A percentile compares a stretch with the other conserved stretches of the same genome.
These are phyloP conservation scores for Penicillium antarcticum DNA, from an alignment of 495 filamentous ascomycete genomes.

Conservation along the genomic window DNA sequence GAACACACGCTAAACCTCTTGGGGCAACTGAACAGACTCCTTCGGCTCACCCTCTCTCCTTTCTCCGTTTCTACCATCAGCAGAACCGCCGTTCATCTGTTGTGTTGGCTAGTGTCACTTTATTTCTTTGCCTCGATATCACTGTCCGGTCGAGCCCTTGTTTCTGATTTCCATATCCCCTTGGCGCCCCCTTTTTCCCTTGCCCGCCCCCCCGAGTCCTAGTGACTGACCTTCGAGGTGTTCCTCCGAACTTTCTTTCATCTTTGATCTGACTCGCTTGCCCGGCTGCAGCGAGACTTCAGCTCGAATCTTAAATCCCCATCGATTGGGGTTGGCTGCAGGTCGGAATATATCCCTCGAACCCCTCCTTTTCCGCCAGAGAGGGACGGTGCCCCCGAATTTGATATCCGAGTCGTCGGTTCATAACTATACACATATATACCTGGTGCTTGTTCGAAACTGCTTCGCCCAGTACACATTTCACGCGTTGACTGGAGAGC, in stretches of 20 bases:
- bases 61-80: slow-evolving; percentile 10
- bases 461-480: neutral
- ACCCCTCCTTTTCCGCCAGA: slow-evolving; percentile 1
- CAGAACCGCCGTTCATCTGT: slow-evolving; percentile 6
- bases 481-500: neutral
- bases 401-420: slow-evolving; percentile 3
- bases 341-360: slow-evolving; percentile 9
- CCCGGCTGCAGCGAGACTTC: slow-evolving; percentile 50
- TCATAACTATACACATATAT: neutral
- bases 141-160: neutral
- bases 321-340: slow-evolving; percentile 19
- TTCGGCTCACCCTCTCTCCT: slow-evolving; percentile 25
- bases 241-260: slow-evolving; percentile 17
- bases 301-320: slow-evolving; percentile 55
- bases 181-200: slow-evolving; percentile 16
- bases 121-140: neutral
- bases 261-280: slow-evolving; percentile 25
- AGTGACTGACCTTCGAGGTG: slow-evolving; percentile 19
- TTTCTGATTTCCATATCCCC: slow-evolving; percentile 8
- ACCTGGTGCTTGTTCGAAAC: neutral
- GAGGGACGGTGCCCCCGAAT: slow-evolving; percentile 17
- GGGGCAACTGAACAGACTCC: slow-evolving; percentile 23
- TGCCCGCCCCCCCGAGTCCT: slow-evolving; percentile 10
- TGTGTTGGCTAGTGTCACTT: slow-evolving; percentile 1
- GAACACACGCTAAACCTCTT: slow-evolving; percentile 27